Conservation (phyloP, 345 rosid genomes). For the Clarkia xantiana region DNA sequence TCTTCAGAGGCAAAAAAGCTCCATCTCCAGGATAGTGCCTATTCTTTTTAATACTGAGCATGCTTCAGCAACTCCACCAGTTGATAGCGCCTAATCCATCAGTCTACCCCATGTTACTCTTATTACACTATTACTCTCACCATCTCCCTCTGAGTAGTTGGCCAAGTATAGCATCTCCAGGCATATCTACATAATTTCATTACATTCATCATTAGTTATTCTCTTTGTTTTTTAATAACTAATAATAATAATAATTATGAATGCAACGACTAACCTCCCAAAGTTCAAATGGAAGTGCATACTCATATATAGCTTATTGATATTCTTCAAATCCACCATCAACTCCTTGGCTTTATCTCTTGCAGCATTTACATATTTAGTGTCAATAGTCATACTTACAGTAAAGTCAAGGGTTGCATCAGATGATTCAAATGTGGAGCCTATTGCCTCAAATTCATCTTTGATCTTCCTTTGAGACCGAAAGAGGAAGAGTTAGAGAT, state of each 20-base stretch:
- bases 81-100: constrained; percentile 76
- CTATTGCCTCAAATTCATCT: constrained; percentile 65
- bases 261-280: constrained; percentile 61
- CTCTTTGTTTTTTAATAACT: too few relatives aligned
- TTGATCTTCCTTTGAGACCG: constrained; percentile 81
- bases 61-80: constrained; percentile 89
- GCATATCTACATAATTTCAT: constrained; percentile 39
- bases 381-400: constrained; percentile 23
- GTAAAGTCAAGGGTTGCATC: constrained; percentile 38
- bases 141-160: constrained; percentile 83
- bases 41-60: constrained; percentile 83
- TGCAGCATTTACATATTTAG: constrained; percentile 37
- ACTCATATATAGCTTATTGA: constrained; percentile 88
- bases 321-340: constrained; percentile 75
- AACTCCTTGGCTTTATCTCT: constrained; percentile 78
- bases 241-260: not conserved
- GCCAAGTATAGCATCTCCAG: constrained; percentile 92
- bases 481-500: too few relatives aligned
- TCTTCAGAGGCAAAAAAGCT: constrained; percentile 66
- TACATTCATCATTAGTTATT: too few relatives aligned
- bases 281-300: constrained; percentile 89
- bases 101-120: constrained; percentile 95
- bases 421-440: constrained; percentile 38
- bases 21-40: constrained; percentile 98
- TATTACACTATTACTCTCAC: constrained; percentile 77